Base-by-base conservation (phyloP, 805 yeast genomes). In the Zygoascus flipseniorum region DNA sequence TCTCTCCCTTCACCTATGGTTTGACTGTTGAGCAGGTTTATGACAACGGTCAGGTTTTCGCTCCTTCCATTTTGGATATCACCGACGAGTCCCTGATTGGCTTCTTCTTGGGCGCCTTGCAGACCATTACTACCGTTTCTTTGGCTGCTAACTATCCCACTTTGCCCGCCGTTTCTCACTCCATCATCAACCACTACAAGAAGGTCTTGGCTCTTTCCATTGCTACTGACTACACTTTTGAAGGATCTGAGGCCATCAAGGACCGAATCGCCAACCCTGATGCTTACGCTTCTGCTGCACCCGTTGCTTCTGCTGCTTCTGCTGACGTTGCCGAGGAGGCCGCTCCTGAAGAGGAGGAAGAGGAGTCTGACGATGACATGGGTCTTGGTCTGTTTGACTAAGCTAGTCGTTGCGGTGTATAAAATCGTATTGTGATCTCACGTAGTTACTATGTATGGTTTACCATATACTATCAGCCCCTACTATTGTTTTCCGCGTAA, bases 181-280 rank as follows among this genome's bases (percentile, higher is more conserved):
- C 93, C 70, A 81, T 93, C 76, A 84, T 93, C 82, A 93, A 93
- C 96, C 85, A 87, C 84, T 93, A 93, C 95, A 93, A 93, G 95
- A 86, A 92, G 82, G 82, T 93, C 72, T 82, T 93, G 76, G 96
- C 98, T 71, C 83, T 93, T 72, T 95, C 99, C 64, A 81, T 93
- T 78, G 99, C 97, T 72, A 84, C 98, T 72, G 97, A 93, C 76
- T 93, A 90, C 88, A 86, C 97, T 72, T 93, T 85, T 81, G 97
- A 95, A 79, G 98, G 96, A 77, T 87, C 96, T 67, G 99, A 90
- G 82, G 90, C 92, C 66, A 85, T 93, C 81, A 89, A 89, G 86
- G 99, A 93, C 86, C 88, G 98, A 81, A 81, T 93, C 71, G 98
- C 96, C 76, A 92, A 93, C 95, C 99, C 99, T 76, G 98, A 93